Conservation (phyloP, 345 rosid genomes). For the Heritiera fomes region DNA sequence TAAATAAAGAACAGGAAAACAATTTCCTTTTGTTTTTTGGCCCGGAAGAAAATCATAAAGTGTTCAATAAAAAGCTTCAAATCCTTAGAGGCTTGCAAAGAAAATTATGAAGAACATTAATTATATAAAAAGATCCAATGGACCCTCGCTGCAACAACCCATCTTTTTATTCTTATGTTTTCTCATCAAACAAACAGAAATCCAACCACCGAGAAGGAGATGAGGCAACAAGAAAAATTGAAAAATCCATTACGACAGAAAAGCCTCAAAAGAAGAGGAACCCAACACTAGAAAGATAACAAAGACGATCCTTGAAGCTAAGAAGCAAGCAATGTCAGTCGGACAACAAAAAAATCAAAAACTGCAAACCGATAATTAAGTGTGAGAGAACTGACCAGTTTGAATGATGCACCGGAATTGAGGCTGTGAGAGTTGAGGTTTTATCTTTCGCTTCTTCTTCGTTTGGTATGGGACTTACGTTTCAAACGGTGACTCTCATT, state of each 20-base stretch:
- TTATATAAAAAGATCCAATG: background rate
- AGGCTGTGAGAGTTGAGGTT: background rate
- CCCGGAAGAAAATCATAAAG: background rate
- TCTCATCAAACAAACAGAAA: slow-evolving; percentile 18
- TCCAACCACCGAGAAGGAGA: background rate
- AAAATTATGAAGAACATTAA: background rate
- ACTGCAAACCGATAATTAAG: background rate
- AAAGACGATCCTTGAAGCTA: background rate
- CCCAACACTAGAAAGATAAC: background rate
- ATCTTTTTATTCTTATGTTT: background rate
- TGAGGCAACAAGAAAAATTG: background rate
- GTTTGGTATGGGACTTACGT: too few relatives aligned
- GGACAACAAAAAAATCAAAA: background rate
- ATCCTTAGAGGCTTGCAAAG: background rate
- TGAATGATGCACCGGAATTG: background rate
- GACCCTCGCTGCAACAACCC: background rate
- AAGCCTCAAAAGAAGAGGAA: background rate
- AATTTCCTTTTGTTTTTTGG: background rate
- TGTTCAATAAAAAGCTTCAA: background rate
- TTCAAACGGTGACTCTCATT: too few relatives aligned
- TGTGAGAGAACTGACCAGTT: slow-evolving; percentile 1
- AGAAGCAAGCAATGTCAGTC: slow-evolving; percentile 7
- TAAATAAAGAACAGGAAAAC: background rate
- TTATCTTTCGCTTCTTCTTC: background rate
- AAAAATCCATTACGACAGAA: background rate